Evolutionary conservation across 768 basidiomycete genomes (phyloP).

Genomic region (Hortiboletus flavorubellus): DNA sequence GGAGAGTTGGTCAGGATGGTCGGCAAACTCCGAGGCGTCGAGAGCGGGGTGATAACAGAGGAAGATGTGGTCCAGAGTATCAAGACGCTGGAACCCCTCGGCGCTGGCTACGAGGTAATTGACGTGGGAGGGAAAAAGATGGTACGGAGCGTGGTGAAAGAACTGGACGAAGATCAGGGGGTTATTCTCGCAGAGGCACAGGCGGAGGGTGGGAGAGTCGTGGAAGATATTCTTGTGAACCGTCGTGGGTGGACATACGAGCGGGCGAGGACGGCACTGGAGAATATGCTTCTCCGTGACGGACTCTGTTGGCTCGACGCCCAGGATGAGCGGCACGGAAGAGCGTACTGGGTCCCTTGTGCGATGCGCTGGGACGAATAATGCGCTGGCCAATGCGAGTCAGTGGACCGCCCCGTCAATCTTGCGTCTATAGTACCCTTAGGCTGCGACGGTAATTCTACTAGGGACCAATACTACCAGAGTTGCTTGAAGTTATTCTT

Average conservation of each 20-base stretch:
- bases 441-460: no score
- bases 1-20: conserved; percentile 79
- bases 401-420: no score
- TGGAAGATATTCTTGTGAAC: conserved; percentile 55
- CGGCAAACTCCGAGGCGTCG: conserved; percentile 67
- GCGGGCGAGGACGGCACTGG: conserved; percentile 71
- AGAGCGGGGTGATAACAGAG: conserved; percentile 70
- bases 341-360: conserved; percentile 85
- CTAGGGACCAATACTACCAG: no score
- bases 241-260: conserved; percentile 75
- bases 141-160: conserved; percentile 86
- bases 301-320: conserved; percentile 96
- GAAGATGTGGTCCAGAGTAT: conserved; percentile 84
- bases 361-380: conserved; percentile 82
- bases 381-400: no score
- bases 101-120: conserved; percentile 88
- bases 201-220: conserved; percentile 64
- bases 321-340: conserved; percentile 64
- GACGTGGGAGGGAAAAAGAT: conserved; percentile 66
- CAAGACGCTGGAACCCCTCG: conserved; percentile 81
- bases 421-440: no score
- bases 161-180: conserved; percentile 87
- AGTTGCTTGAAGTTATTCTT: no score
- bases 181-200: conserved; percentile 74
- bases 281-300: conserved; percentile 88